Base-by-base conservation (phyloP, 768 basidiomycete species). In the Boletus eberwhitei region DNA sequence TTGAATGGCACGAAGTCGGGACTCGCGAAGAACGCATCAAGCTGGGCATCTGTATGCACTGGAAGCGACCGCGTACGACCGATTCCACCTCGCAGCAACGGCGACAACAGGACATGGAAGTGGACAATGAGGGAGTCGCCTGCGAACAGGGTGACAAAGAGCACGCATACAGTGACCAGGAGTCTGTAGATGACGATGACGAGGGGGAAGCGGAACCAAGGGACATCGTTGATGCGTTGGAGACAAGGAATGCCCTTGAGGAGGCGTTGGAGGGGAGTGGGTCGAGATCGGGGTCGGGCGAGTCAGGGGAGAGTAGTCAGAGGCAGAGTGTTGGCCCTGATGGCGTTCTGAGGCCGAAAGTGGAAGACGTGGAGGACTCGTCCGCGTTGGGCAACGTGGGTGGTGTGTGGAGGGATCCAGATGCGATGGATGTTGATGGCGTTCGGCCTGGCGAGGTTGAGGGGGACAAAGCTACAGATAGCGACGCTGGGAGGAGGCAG, bases 1-100 rank as follows among this genome's bases (percentile, higher is more conserved):
- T 90, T 8, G 88, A 93, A 62, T 99, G 93, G 93, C 92, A 96
- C 67, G 77, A 81, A 48, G 85, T 88, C 22, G 79, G 77, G 12
- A 77, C 77, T n/a, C 74, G 73, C 21, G 85, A 86, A 60, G 84
- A 86, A 55, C 81, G 91, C 38, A 71, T 85, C 2, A 74, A 71
- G 4, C 76, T 79, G 31, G 91, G 91, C 16, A 86, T 87, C 37
- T 84, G 81, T 64, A 80, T 85, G 36, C 78, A 81, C 54, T 87
- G 85, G 86, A 85, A 75, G 59, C 78, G 75, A 22, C 75, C 79
- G 7, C 65, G 71, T n/a, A 67, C 60, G 35, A 74, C 72, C 34
- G 59, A 64, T 45, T 46, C 63, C 2, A 19, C 54, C 16, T 42
- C 45, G 11, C 60, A 58, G 40, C 77, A 79, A 50, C 73, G 73